phyloP scores from a whole-genome alignment of 345 rosid species.

The Erodium maritimum region DNA sequence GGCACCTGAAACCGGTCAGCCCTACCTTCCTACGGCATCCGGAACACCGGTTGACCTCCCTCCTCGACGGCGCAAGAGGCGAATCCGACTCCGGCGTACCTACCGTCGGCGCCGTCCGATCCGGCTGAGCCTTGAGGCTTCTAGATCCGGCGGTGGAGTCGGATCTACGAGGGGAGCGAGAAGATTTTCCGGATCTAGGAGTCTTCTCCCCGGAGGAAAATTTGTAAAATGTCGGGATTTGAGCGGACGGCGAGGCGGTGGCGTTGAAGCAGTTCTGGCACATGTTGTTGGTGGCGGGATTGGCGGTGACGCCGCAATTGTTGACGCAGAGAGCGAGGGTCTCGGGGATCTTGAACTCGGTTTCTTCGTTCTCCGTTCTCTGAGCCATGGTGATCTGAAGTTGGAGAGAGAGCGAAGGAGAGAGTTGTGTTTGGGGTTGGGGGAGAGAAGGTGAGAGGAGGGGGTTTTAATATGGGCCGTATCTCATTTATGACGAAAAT shows the following conservation, averaged over 20 bases:
- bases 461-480: constrained; percentile 59
- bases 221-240: constrained; percentile 1
- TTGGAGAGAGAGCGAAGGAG: constrained; percentile 5
- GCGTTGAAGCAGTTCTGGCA: constrained; percentile 94
- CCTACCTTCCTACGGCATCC: constrained; percentile 84
- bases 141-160: too few species aligned
- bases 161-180: too few species aligned
- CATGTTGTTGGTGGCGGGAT: constrained; percentile 90
- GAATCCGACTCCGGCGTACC: neutral
- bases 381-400: constrained; percentile 43
- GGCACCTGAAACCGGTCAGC: constrained; percentile 90
- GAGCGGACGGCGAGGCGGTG: constrained; percentile 25
- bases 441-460: too few species aligned
- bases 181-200: constrained; percentile 3
- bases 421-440: too few species aligned
- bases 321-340: constrained; percentile 54
- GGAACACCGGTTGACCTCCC: constrained; percentile 70
- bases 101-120: too few species aligned
- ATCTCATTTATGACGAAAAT: too few species aligned
- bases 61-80: constrained; percentile 25
- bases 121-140: too few species aligned
- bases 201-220: neutral
- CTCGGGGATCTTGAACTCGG: constrained; percentile 89
- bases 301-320: constrained; percentile 78
- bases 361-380: constrained; percentile 85